Evolutionary conservation across 2,329 filamentous ascomycete species (phyloP).

Genomic region (Diaporthe nobilis): DNA sequence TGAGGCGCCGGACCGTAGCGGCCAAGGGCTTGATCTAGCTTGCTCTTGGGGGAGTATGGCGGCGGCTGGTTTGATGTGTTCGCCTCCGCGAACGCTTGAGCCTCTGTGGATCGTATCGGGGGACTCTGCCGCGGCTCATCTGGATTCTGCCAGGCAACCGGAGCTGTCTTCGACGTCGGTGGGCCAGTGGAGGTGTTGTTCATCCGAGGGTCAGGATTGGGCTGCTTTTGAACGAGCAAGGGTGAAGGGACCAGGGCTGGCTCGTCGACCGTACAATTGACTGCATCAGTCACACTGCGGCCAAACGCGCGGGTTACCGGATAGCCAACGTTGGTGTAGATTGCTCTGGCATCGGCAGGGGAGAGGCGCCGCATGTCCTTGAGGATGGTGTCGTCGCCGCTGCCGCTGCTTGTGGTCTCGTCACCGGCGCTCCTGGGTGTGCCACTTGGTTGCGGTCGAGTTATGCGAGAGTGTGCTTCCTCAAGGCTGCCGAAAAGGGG

Average conservation of each 20-base stretch:
- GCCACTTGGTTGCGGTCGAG: slow-evolving; percentile 43
- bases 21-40: slow-evolving; percentile 51
- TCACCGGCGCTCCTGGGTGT: slow-evolving; percentile 32
- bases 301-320: slow-evolving; percentile 4
- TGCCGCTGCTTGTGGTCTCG: slow-evolving; percentile 8
- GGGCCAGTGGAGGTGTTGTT: background rate
- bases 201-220: background rate
- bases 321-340: slow-evolving; percentile 10
- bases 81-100: slow-evolving; percentile 28
- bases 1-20: slow-evolving; percentile 47
- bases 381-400: slow-evolving; percentile 14
- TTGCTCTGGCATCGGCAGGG: slow-evolving; percentile 16
- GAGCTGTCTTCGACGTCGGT: slow-evolving; percentile 17
- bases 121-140: background rate
- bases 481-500: slow-evolving; percentile 54
- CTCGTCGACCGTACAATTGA: slow-evolving; percentile 19
- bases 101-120: background rate
- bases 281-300: slow-evolving; percentile 25
- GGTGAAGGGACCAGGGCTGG: slow-evolving; percentile 31
- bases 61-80: slow-evolving; percentile 35
- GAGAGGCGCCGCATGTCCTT: slow-evolving; percentile 26
- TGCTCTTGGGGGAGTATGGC: slow-evolving; percentile 48
- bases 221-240: slow-evolving; percentile 30
- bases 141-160: background rate
- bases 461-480: slow-evolving; percentile 58